These are phyloP conservation scores for Vachellia collinsii DNA, from an alignment of 306 rosid genomes.

Conservation along the genomic window DNA sequence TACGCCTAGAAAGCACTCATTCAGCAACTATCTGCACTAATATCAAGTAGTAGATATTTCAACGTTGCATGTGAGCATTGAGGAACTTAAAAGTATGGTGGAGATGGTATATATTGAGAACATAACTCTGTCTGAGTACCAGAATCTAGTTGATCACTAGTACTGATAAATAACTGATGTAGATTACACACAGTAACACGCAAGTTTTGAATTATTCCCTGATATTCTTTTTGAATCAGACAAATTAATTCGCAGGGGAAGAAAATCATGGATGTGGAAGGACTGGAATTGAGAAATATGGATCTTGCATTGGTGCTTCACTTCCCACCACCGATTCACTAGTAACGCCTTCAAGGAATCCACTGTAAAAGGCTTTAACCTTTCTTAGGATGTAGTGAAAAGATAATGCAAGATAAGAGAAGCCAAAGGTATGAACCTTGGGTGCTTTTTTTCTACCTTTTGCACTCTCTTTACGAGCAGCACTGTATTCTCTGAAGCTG, in stretches of 20 bases:
- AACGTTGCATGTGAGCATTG: background rate
- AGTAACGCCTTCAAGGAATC: conserved; percentile 50
- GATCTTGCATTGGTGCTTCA: conserved; percentile 48
- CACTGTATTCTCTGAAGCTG: conserved; percentile 25
- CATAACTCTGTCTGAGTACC: background rate
- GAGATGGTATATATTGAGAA: background rate
- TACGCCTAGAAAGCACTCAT: background rate
- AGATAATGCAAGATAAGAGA: conserved; percentile 58
- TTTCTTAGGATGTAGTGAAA: conserved; percentile 52
- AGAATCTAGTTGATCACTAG: background rate
- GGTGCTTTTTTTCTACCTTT: conserved; percentile 40
- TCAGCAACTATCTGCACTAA: background rate
- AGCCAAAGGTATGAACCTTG: conserved; percentile 42
- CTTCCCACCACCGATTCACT: conserved; percentile 34
- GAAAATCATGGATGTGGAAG: conserved; percentile 37
- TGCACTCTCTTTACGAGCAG: conserved; percentile 23
- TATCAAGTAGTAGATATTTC: background rate
- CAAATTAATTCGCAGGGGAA: background rate
- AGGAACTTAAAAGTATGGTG: background rate
- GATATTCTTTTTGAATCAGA: background rate
- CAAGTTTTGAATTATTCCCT: background rate
- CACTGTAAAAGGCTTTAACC: conserved; percentile 56
- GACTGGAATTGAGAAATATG: conserved; percentile 67
- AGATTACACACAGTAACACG: conserved; percentile 21
- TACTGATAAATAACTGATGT: conserved; percentile 12